Evolutionary conservation across 768 basidiomycete species (phyloP).

Genomic region (Boletus speciosus): DNA sequence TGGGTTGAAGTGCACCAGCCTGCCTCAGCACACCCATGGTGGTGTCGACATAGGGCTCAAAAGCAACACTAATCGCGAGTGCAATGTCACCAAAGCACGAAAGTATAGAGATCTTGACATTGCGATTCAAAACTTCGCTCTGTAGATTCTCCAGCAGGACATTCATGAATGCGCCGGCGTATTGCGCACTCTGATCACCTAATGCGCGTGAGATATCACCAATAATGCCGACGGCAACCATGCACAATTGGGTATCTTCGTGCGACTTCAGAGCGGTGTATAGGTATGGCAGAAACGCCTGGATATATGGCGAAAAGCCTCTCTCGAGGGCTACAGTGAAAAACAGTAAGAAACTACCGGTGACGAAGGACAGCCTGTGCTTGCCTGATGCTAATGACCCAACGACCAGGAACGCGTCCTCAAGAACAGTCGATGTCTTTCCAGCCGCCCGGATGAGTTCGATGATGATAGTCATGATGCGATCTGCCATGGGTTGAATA

Average conservation of each 20-base stretch:
- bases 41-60: conserved; percentile 86
- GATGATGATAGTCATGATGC: conserved; percentile 90
- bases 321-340: conserved; percentile 60
- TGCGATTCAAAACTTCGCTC: conserved; percentile 84
- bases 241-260: conserved; percentile 95
- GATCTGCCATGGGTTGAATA: conserved; percentile 86
- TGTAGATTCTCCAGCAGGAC: conserved; percentile 89
- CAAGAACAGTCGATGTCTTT: conserved; percentile 91
- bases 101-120: conserved; percentile 95
- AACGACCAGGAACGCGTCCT: conserved; percentile 93
- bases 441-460: conserved; percentile 82
- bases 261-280: conserved; percentile 86
- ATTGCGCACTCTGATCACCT: conserved; percentile 77
- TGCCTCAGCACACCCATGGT: conserved; percentile 90
- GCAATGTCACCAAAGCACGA: conserved; percentile 97
- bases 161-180: conserved; percentile 86
- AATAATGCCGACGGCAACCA: conserved; percentile 92
- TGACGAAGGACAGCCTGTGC: conserved; percentile 11
- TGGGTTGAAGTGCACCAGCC: conserved; percentile 83
- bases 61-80: conserved; percentile 79
- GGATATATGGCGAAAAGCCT: conserved; percentile 78
- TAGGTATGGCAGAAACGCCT: conserved; percentile 81
- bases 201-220: conserved; percentile 96
- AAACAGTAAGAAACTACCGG: not conserved
- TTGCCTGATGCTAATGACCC: conserved; percentile 79